Conservation (phyloP, 2,329 filamentous ascomycete species). For the Tolypocladium album region DNA sequence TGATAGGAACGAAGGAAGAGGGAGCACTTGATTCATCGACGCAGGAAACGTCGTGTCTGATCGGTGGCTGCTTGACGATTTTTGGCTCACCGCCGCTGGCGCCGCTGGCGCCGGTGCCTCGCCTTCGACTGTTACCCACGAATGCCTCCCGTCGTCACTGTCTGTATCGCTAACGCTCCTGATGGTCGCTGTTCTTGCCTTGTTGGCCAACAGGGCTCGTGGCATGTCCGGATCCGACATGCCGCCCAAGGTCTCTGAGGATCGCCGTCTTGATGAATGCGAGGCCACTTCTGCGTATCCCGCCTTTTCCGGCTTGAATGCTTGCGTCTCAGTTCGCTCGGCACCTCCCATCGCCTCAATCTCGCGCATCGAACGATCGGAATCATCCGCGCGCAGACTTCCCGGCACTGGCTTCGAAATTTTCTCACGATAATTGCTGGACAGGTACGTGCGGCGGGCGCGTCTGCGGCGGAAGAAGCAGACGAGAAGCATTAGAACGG, state of each 20-base stretch:
- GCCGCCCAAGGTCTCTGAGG: conserved; percentile 16
- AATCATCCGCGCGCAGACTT: conserved; percentile 16
- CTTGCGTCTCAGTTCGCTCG: conserved; percentile 5
- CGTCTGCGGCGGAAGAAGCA: conserved; percentile 22
- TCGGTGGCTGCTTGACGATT: conserved; percentile 11
- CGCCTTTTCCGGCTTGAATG: conserved; percentile 9
- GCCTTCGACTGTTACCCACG: conserved; percentile 24
- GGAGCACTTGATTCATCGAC: conserved; percentile 20
- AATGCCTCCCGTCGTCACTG: conserved; percentile 16
- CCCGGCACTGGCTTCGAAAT: conserved; percentile 20
- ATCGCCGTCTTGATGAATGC: conserved; percentile 10
- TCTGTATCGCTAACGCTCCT: conserved; percentile 9
- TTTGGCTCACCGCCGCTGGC: conserved; percentile 13
- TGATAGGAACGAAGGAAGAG: conserved; percentile 15
- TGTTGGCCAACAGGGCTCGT: conserved; percentile 12
- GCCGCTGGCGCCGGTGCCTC: conserved; percentile 10
- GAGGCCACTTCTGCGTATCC: conserved; percentile 14
- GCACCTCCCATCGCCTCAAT: conserved; percentile 6
- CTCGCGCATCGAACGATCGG: conserved; percentile 12
- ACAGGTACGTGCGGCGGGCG: conserved; percentile 15
- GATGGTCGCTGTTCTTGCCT: conserved; percentile 10
- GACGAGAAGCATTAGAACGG: conserved; percentile 20
- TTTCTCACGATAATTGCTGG: conserved; percentile 18
- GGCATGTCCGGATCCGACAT: conserved; percentile 13
- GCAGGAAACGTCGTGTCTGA: conserved; percentile 17